Evolutionary conservation across 768 basidiomycete genomes (phyloP).

Genomic region (Inosperma sp.): DNA sequence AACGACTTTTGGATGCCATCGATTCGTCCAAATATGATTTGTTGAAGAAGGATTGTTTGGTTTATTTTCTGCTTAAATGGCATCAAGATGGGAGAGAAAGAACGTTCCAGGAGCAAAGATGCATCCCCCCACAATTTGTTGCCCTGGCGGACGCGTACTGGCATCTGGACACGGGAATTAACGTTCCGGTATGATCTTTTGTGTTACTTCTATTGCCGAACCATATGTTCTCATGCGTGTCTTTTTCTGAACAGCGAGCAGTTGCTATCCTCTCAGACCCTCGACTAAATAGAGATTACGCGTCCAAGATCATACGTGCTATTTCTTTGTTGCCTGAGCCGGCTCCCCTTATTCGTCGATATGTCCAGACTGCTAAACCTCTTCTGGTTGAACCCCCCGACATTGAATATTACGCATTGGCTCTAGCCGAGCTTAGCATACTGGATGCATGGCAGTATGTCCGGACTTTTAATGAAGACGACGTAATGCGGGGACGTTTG

Average conservation of each 20-base stretch:
- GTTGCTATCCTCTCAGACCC: slow-evolving; percentile 69
- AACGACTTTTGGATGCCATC: slow-evolving; percentile 57
- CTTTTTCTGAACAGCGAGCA: slow-evolving; percentile 46
- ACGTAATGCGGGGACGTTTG: slow-evolving; percentile 49
- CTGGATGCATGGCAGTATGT: slow-evolving; percentile 75
- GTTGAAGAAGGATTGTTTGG: slow-evolving; percentile 74
- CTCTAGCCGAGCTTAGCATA: slow-evolving; percentile 61
- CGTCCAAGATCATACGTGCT: slow-evolving; percentile 72
- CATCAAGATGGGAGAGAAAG: slow-evolving; percentile 59
- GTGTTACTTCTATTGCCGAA: background rate
- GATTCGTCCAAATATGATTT: slow-evolving; percentile 59
- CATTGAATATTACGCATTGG: slow-evolving; percentile 63
- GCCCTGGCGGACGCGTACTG: slow-evolving; percentile 82
- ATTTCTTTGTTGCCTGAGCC: slow-evolving; percentile 49
- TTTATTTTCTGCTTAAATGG: slow-evolving; percentile 82
- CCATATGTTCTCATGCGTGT: background rate
- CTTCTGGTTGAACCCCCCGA: slow-evolving; percentile 63
- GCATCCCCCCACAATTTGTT: slow-evolving; percentile 73
- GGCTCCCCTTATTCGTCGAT: slow-evolving; percentile 59
- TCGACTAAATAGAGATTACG: slow-evolving; percentile 70
- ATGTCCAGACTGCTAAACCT: slow-evolving; percentile 73
- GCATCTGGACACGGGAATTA: slow-evolving; percentile 68
- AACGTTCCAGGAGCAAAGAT: slow-evolving; percentile 46
- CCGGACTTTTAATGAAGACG: slow-evolving; percentile 59
- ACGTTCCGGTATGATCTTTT: slow-evolving; percentile 55